Base-by-base conservation (phyloP, 148 eudicot genomes). In the Silene uniflora region DNA sequence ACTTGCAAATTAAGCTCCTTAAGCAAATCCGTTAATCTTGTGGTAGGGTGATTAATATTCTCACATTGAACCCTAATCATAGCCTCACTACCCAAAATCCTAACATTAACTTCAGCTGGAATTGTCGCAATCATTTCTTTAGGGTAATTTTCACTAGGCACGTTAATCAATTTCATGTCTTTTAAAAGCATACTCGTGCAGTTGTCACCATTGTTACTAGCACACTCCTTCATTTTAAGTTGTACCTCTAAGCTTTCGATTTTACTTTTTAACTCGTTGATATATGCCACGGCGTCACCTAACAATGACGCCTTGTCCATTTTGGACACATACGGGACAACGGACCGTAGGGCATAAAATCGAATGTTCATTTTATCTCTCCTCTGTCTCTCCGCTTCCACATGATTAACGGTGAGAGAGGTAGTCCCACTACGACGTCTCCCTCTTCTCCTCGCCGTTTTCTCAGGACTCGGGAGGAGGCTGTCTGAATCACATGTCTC, bases 241-340 rank as follows among this genome's bases (percentile, higher is more conserved):
- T 83, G 78, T 21, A 82, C 62, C 68, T 90, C 87, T 42, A 91
- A 46, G 1, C 75, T 83, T 1, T 83, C 83, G 0, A 89, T 60
- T 77, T 85, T 88, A 3, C 72, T 27, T 49, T 82, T 85, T 7
- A 94, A 87, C 54, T 89, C 87, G n/a, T 86, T 87, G 52, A 94
- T 94, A 82, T 94, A 94, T 2, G 87, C 76, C 3, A 94, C 97
- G 0, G 98, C 89, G 66, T 91, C 98, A 3, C 88, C 83, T 12
- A 94, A 83, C 54, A 94, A 63, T 9, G 98, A 91, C 0, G 98
- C 98, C 83, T 94, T 94, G 77, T 94, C 97, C 98, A 94, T 91
- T 74, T 85, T 87, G 2, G 95, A 87, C 29, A 94, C 98, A n/a
- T 81, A 87, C 7, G 98, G 98, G 46, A 94, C 96, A 29, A 87